Percentiles rank a stretch among this genome's conserved stretches.
These are phyloP conservation scores for Solanum chilense DNA, from an alignment of 257 asterid genomes.

Conservation along the genomic window DNA sequence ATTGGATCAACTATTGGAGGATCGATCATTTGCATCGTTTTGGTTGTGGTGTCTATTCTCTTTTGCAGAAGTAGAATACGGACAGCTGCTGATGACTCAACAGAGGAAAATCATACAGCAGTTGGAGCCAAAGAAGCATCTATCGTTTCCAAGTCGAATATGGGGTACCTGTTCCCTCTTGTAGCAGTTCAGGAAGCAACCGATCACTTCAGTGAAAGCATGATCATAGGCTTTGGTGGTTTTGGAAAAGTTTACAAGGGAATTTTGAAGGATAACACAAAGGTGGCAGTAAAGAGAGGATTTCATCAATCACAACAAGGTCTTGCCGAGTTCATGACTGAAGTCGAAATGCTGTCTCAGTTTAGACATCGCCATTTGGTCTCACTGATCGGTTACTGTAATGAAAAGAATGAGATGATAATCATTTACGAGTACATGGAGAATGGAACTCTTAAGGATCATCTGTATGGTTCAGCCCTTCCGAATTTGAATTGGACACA, in stretches of 20 bases:
- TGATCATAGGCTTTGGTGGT: conserved; percentile 31
- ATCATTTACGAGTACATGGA: conserved; percentile 36
- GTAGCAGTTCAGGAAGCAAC: conserved; percentile 27
- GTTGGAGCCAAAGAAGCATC: conserved; percentile 1
- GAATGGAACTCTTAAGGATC: conserved; percentile 28
- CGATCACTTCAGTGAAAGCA: conserved; percentile 18
- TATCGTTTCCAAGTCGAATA: conserved; percentile 12
- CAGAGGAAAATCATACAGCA: not conserved
- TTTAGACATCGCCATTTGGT: conserved; percentile 37
- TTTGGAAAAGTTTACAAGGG: conserved; percentile 35
- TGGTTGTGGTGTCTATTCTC: conserved; percentile 4
- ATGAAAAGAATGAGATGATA: conserved; percentile 28
- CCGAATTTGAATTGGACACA: conserved; percentile 24
- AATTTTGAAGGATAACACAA: conserved; percentile 17
- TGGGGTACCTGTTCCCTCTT: conserved; percentile 26
- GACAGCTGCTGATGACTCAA: conserved; percentile 1
- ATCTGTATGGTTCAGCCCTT: conserved; percentile 12
- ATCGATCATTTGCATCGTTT: not conserved
- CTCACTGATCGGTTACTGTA: conserved; percentile 32
- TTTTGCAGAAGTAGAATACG: conserved; percentile 6
- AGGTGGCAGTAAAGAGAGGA: conserved; percentile 34
- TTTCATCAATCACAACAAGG: conserved; percentile 18
- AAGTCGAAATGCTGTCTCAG: conserved; percentile 29
- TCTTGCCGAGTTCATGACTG: conserved; percentile 25
- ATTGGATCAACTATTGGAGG: conserved; percentile 14